phyloP scores from a whole-genome alignment of 2,329 filamentous ascomycete species.

The Rhynchosporium secalis region DNA sequence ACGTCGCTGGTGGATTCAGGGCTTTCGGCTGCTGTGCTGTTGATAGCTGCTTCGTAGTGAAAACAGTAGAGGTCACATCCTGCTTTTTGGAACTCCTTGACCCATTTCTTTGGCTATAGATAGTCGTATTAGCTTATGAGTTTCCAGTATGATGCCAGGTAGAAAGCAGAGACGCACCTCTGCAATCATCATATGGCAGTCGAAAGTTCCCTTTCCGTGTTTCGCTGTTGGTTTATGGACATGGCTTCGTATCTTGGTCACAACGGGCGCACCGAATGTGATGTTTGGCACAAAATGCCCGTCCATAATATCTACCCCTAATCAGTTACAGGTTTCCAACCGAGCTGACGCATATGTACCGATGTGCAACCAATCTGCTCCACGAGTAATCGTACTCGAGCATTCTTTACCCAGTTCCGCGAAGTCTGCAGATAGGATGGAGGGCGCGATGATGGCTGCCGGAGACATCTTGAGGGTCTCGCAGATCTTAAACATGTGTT shows the following conservation, averaged over 20 bases:
- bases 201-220: conserved; percentile 86
- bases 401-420: conserved; percentile 84
- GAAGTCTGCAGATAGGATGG: conserved; percentile 98
- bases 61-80: conserved; percentile 99
- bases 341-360: not conserved
- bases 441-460: conserved; percentile 91
- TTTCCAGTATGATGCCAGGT: not conserved
- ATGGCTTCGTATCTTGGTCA: conserved; percentile 87
- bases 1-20: conserved; percentile 68
- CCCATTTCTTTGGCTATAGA: conserved; percentile 93
- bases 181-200: conserved; percentile 99
- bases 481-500: not conserved
- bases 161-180: conserved; percentile 61
- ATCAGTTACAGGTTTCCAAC: not conserved
- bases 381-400: conserved; percentile 78
- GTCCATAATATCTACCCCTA: conserved; percentile 87
- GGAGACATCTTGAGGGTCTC: conserved; percentile 67
- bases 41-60: conserved; percentile 93
- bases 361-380: conserved; percentile 83
- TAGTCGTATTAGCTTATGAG: conserved; percentile 2
- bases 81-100: conserved; percentile 88
- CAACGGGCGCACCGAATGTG: conserved; percentile 92
- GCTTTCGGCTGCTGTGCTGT: conserved; percentile 77
- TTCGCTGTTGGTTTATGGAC: conserved; percentile 71
- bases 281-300: conserved; percentile 99